Evolutionary conservation across 345 rosid genomes (phyloP), one percentile per base, ranked within the genome.

Genomic region (Erucastrum elatum): DNA sequence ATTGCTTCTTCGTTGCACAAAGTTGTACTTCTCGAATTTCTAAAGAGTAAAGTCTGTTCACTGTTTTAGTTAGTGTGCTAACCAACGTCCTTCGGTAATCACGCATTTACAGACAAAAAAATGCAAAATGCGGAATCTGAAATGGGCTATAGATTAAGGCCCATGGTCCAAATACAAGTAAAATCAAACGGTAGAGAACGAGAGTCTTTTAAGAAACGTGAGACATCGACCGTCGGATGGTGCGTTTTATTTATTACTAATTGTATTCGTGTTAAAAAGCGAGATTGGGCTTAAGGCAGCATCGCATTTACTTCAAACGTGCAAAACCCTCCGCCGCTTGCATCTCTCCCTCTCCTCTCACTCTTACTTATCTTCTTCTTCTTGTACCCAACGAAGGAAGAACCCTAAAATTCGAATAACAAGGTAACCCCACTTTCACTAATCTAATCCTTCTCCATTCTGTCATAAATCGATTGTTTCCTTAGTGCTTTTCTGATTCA

Each of bases 291-390:
- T 53, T 53, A 3, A 30, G n/a, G 37, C 1, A 13, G 51, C 56
- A 67, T 46, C 63, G 56, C 44, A 78, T 39, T 77, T 64, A 79
- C 74, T 67, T 73, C 46, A 74, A 73, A 74, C n/a, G n/a, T 1
- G 66, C 61, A 62, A 79, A 79, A 74, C 76, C 76, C 76, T 75
- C 37, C 5, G 7, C 12, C 83, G 80, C 72, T 80, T 70, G 12
- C 68, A 63, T 80, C 80, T 75, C 16, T 51, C 66, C 26, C 62
- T 15, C 21, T 49, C 53, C 12, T 64, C 62, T 62, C 41, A 17
- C 33, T 51, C 75, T 17, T 6, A 60, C 82, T 69, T 80, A 80
- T 80, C 82, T 80, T n/a, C 56, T 39, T 80, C 79, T 31, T 75
- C 12, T 79, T 79, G 51, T 68, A 68, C 78, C 30, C 75, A 64